Conservation (phyloP, 2,329 filamentous ascomycete species). For the Didymosphaeria variabile region DNA sequence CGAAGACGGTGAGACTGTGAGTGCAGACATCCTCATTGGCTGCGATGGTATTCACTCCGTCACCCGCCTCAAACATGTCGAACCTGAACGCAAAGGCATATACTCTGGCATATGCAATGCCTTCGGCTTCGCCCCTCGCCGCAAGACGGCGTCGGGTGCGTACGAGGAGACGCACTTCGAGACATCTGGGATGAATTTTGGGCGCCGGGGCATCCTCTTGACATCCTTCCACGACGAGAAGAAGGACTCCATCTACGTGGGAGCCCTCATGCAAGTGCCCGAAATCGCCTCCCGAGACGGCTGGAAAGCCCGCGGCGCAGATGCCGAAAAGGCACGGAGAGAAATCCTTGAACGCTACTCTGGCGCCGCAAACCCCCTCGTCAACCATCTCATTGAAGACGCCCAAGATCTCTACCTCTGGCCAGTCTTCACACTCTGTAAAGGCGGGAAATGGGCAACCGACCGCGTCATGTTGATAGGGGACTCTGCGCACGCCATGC, state of each 20-base stretch:
- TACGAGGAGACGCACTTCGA: slow-evolving; percentile 51
- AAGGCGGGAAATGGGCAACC: slow-evolving; percentile 56
- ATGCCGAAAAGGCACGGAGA: slow-evolving; percentile 54
- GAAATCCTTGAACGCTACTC: slow-evolving; percentile 53
- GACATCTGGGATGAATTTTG: slow-evolving; percentile 57
- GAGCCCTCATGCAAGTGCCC: slow-evolving; percentile 55
- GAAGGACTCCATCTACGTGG: slow-evolving; percentile 54
- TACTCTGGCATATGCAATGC: slow-evolving; percentile 59
- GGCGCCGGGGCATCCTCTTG: slow-evolving; percentile 55
- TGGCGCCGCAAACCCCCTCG: slow-evolving; percentile 48
- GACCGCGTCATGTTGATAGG: slow-evolving; percentile 56
- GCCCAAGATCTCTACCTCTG: slow-evolving; percentile 56
- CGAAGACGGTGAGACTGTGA: slow-evolving; percentile 54
- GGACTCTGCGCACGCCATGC: slow-evolving; percentile 61
- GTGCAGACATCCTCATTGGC: slow-evolving; percentile 62
- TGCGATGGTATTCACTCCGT: slow-evolving; percentile 64
- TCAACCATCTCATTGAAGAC: slow-evolving; percentile 52
- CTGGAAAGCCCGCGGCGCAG: slow-evolving; percentile 55
- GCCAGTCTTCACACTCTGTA: slow-evolving; percentile 57
- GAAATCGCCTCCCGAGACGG: slow-evolving; percentile 55
- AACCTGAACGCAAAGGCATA: slow-evolving; percentile 52
- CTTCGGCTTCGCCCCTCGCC: slow-evolving; percentile 55
- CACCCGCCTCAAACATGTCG: slow-evolving; percentile 55
- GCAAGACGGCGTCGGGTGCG: slow-evolving; percentile 29
- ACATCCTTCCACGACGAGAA: slow-evolving; percentile 51